Evolutionary conservation across 495 filamentous ascomycete species (phyloP).

Genomic region (Penicillium atrosanguineum): DNA sequence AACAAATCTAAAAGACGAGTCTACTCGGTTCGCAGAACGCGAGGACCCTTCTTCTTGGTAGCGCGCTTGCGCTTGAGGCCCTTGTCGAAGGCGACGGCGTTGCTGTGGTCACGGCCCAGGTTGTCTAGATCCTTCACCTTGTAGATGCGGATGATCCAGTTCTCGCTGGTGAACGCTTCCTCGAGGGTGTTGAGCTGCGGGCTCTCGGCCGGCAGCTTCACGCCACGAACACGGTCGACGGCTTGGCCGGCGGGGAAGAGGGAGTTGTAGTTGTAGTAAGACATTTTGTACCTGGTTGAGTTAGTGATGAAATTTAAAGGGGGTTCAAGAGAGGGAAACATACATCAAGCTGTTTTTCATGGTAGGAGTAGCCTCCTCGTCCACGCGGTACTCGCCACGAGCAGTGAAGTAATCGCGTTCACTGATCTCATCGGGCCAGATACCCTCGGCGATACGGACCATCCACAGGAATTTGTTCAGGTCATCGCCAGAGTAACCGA

Average conservation of each 20-base stretch:
- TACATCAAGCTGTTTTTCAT: slow-evolving; percentile 99
- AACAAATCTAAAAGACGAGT: slow-evolving; percentile 7
- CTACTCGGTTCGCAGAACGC: slow-evolving; percentile 82
- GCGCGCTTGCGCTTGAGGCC: slow-evolving; percentile 93
- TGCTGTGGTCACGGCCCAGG: slow-evolving; percentile 82
- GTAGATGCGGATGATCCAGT: slow-evolving; percentile 99
- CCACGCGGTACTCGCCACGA: slow-evolving; percentile 92
- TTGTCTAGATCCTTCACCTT: slow-evolving; percentile 99
- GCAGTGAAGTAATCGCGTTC: slow-evolving; percentile 96
- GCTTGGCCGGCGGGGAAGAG: slow-evolving; percentile 94
- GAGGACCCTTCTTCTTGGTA: slow-evolving; percentile 72
- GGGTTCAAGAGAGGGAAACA: slow-evolving; percentile 26
- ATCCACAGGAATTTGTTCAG: slow-evolving; percentile 99
- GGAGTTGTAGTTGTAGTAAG: slow-evolving; percentile 93
- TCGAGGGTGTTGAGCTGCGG: slow-evolving; percentile 87
- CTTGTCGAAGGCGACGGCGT: slow-evolving; percentile 82
- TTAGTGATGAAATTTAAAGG: slow-evolving; percentile 32
- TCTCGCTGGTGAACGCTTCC: slow-evolving; percentile 98
- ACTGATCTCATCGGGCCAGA: slow-evolving; percentile 98
- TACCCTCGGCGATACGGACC: slow-evolving; percentile 98
- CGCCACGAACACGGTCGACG: slow-evolving; percentile 82
- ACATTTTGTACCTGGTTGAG: slow-evolving; percentile 94
- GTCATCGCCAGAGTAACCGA: slow-evolving; percentile 99
- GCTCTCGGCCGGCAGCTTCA: slow-evolving; percentile 76
- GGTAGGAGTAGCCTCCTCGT: slow-evolving; percentile 88